Evolutionary conservation across 2,329 filamentous ascomycete species (phyloP).

Genomic region (Stagonosporopsis cucurbitacearum): DNA sequence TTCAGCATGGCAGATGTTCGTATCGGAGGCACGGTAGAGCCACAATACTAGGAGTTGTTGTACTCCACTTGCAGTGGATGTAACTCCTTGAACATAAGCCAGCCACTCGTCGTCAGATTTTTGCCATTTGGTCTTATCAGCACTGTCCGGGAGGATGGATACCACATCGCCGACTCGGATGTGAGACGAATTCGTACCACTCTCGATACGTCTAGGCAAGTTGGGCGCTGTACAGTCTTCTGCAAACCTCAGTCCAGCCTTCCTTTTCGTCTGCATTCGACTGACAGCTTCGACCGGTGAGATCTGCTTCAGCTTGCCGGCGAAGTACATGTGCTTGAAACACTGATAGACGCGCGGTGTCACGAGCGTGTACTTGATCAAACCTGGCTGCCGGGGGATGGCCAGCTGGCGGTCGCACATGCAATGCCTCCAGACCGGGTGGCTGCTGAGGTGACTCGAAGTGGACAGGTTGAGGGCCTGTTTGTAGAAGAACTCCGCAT

Average conservation of each 20-base stretch:
- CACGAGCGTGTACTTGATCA: conserved; percentile 63
- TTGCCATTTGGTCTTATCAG: conserved; percentile 62
- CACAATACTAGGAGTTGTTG: conserved; percentile 69
- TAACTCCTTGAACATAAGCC: conserved; percentile 67
- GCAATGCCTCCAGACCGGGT: conserved; percentile 63
- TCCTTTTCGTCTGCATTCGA: conserved; percentile 20
- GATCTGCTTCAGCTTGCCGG: conserved; percentile 54
- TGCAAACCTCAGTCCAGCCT: conserved; percentile 25
- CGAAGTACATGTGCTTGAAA: conserved; percentile 70
- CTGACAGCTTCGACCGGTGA: conserved; percentile 16
- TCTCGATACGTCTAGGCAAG: neutral
- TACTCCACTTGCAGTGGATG: conserved; percentile 38
- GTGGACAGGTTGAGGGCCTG: conserved; percentile 63
- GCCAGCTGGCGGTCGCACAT: conserved; percentile 13
- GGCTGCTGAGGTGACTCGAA: conserved; percentile 37
- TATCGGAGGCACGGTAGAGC: conserved; percentile 76
- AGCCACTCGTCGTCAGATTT: conserved; percentile 67
- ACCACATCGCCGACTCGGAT: conserved; percentile 57
- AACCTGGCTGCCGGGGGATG: conserved; percentile 26
- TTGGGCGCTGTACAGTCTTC: neutral
- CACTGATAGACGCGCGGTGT: conserved; percentile 71
- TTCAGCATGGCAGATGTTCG: conserved; percentile 69
- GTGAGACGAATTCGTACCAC: conserved; percentile 26
- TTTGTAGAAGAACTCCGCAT: conserved; percentile 69
- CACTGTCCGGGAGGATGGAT: conserved; percentile 54